phyloP scores from a whole-genome alignment of 768 basidiomycete genomes.

The Multifurca ochricompacta region DNA sequence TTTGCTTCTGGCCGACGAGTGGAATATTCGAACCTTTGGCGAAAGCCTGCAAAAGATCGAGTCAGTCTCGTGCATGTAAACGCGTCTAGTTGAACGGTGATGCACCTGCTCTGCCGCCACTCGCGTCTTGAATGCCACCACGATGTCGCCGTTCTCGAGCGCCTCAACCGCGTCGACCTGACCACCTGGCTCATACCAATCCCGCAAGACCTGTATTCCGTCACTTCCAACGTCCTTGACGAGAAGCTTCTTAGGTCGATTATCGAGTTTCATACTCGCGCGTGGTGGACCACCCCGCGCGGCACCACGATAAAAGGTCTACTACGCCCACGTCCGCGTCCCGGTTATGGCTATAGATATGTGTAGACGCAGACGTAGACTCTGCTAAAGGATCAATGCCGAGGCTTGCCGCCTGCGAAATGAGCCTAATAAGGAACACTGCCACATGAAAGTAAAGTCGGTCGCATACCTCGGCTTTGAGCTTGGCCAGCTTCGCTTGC shows the following conservation, averaged over 20 bases:
- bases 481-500: constrained; percentile 64
- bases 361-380: constrained; percentile 30
- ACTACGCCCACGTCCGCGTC: constrained; percentile 56
- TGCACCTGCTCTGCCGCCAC: constrained; percentile 69
- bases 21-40: constrained; percentile 66
- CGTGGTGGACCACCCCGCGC: constrained; percentile 61
- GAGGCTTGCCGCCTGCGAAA: constrained; percentile 58
- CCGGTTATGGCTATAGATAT: constrained; percentile 49
- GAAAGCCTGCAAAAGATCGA: constrained; percentile 42
- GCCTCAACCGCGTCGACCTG: constrained; percentile 60
- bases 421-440: background rate
- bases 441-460: background rate
- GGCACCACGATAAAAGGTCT: constrained; percentile 52
- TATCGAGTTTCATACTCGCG: constrained; percentile 82
- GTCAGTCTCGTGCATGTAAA: background rate
- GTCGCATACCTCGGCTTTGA: constrained; percentile 66
- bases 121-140: constrained; percentile 67
- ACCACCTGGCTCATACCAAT: constrained; percentile 80
- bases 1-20: constrained; percentile 52
- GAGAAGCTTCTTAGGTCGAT: constrained; percentile 73
- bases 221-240: constrained; percentile 58
- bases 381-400: constrained; percentile 43
- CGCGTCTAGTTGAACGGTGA: background rate
- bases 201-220: constrained; percentile 53
- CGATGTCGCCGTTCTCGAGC: constrained; percentile 45